Conservation (phyloP, 306 rosid species). For the Cucurbita ficifolia region DNA sequence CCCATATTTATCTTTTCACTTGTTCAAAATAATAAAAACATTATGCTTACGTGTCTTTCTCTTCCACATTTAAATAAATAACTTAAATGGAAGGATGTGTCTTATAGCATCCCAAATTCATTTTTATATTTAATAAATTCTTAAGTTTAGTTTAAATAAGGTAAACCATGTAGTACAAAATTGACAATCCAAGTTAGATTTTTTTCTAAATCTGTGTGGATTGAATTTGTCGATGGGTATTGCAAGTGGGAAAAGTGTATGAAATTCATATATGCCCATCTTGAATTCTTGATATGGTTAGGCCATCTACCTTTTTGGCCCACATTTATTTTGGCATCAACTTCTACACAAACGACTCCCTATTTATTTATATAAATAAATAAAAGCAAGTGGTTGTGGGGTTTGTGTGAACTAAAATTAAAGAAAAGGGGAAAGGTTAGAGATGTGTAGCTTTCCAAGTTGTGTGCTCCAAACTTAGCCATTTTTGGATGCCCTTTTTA, state of each 20-base stretch:
- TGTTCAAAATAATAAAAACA: too few species aligned
- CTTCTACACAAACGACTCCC: neutral
- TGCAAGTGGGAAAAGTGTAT: conserved; percentile 1
- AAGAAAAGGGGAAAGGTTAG: neutral
- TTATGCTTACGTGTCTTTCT: too few species aligned
- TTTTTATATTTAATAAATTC: too few species aligned
- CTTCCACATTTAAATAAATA: too few species aligned
- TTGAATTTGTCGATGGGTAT: neutral
- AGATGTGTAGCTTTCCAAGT: neutral
- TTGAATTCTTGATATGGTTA: conserved; percentile 3
- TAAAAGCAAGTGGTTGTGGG: conserved; percentile 1
- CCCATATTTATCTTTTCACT: neutral
- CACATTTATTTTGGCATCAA: conserved; percentile 11
- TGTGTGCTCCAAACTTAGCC: neutral
- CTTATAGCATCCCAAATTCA: too few species aligned
- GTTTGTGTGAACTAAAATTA: neutral
- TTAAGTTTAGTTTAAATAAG: too few species aligned
- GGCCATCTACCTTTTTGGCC: conserved; percentile 19
- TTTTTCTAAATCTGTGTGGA: too few species aligned
- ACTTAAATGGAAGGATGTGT: too few species aligned
- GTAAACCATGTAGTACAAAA: too few species aligned
- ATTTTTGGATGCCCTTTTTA: neutral
- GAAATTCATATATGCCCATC: neutral
- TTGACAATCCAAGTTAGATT: too few species aligned
- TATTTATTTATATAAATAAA: too few species aligned